Evolutionary conservation across 2,329 filamentous ascomycete genomes (phyloP).

Genomic region (Diplodia seriata): DNA sequence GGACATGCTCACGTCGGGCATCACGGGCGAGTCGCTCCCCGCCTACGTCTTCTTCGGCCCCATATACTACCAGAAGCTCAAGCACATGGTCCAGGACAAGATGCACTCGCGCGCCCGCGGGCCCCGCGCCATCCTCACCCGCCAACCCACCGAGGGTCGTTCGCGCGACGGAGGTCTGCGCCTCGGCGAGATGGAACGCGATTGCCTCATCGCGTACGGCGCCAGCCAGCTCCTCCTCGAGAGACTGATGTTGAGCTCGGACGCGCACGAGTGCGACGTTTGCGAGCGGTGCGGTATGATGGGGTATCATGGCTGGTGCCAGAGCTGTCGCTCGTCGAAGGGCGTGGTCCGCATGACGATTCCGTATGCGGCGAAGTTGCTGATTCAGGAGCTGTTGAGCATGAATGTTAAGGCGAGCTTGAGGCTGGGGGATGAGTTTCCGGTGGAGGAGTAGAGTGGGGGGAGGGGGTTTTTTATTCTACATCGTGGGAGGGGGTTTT

Average conservation of each 20-base stretch:
- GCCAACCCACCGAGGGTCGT: conserved; percentile 94
- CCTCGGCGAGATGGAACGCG: conserved; percentile 97
- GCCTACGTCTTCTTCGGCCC: conserved; percentile 98
- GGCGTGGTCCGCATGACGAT: conserved; percentile 92
- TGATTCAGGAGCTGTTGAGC: conserved; percentile 94
- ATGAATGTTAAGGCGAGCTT: conserved; percentile 98
- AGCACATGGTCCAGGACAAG: conserved; percentile 99
- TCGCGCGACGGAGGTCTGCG: conserved; percentile 90
- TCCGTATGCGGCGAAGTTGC: conserved; percentile 94
- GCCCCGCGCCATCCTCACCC: conserved; percentile 87
- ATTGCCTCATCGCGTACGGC: conserved; percentile 96
- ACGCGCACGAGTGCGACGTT: conserved; percentile 89
- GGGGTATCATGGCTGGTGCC: conserved; percentile 93
- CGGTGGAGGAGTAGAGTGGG: conserved; percentile 45
- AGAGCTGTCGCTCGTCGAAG: conserved; percentile 85
- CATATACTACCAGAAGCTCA: conserved; percentile 99
- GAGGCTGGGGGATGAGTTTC: conserved; percentile 93
- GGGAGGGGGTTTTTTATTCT: background rate
- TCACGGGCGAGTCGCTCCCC: conserved; percentile 91
- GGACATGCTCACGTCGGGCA: conserved; percentile 92
- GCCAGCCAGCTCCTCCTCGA: conserved; percentile 91
- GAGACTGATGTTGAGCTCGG: conserved; percentile 91
- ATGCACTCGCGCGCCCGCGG: conserved; percentile 96
- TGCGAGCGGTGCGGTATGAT: conserved; percentile 95
- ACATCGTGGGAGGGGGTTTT: no score